These are phyloP conservation scores for Metrosideros polymorpha DNA, from an alignment of 441 rosid genomes.

Conservation along the genomic window DNA sequence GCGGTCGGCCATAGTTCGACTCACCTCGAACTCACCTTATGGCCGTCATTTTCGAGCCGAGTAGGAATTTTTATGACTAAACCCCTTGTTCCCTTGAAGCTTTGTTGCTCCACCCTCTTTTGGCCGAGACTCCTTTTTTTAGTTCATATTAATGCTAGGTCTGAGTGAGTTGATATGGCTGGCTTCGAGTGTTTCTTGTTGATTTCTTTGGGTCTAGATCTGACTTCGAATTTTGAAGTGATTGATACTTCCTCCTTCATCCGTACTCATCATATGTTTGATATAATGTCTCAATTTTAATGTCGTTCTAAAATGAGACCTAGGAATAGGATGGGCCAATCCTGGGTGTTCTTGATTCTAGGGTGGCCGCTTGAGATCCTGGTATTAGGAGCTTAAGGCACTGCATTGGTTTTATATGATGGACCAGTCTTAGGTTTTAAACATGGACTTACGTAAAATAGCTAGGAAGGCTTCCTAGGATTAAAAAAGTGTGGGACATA, in stretches of 20 bases:
- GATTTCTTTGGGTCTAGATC: background rate
- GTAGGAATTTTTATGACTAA: rapidly evolving
- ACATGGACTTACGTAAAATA: too few relatives aligned
- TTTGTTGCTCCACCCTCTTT: background rate
- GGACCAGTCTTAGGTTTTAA: too few relatives aligned
- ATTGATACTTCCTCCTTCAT: rapidly evolving
- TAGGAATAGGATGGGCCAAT: too few relatives aligned
- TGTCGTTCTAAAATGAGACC: background rate
- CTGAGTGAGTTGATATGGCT: background rate
- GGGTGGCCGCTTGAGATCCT: too few relatives aligned
- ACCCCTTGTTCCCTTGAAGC: too few relatives aligned
- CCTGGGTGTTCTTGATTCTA: too few relatives aligned
- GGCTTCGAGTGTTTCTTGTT: background rate
- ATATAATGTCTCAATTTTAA: background rate
- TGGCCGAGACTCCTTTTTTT: background rate
- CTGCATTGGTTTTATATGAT: too few relatives aligned
- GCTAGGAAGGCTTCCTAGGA: too few relatives aligned
- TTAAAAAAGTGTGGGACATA: too few relatives aligned
- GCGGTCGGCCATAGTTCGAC: background rate
- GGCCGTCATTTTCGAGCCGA: rapidly evolving
- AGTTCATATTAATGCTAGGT: background rate
- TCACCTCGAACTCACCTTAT: background rate
- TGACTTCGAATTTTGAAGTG: background rate
- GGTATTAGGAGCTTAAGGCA: too few relatives aligned
- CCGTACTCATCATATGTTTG: background rate